Evolutionary conservation across 192 early-diverging fungal genomes (phyloP).

Genomic region (Rhizophagus prolifer): DNA sequence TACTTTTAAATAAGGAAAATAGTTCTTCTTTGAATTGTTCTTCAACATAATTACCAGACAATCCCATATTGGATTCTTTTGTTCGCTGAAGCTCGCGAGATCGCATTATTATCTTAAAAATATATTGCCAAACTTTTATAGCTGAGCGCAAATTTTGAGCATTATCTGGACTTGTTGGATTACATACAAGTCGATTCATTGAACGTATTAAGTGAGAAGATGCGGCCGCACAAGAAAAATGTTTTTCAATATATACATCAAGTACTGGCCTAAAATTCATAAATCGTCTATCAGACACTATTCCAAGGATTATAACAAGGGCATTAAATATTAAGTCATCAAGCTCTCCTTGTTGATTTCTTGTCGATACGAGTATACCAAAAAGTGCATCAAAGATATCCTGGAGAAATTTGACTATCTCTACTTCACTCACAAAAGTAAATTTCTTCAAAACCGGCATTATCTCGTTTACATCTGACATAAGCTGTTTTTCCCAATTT

Average conservation of each 20-base stretch:
- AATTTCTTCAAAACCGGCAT: constrained; percentile 48
- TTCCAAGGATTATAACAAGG: constrained; percentile 55
- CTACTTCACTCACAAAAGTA: constrained; percentile 60
- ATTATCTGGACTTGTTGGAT: constrained; percentile 36
- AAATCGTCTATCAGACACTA: constrained; percentile 63
- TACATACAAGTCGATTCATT: constrained; percentile 32
- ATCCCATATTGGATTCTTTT: constrained; percentile 31
- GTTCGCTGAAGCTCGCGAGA: constrained; percentile 39
- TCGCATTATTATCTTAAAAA: constrained; percentile 56
- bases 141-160: constrained; percentile 50
- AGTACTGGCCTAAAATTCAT: constrained; percentile 55
- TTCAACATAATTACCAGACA: constrained; percentile 30
- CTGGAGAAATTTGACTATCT: constrained; percentile 68
- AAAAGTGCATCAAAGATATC: constrained; percentile 65
- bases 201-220: constrained; percentile 44
- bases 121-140: constrained; percentile 64
- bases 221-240: constrained; percentile 37
- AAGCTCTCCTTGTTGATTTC: constrained; percentile 36
- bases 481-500: constrained; percentile 54
- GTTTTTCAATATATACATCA: constrained; percentile 60
- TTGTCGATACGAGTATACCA: constrained; percentile 49
- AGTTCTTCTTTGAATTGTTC: constrained; percentile 50
- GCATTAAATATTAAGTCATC: constrained; percentile 49
- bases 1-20: constrained; percentile 38
- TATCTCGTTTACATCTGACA: constrained; percentile 35